Base-by-base conservation (phyloP, 1,284 basidiomycete genomes). In the Apiotrichum montevideense region DNA sequence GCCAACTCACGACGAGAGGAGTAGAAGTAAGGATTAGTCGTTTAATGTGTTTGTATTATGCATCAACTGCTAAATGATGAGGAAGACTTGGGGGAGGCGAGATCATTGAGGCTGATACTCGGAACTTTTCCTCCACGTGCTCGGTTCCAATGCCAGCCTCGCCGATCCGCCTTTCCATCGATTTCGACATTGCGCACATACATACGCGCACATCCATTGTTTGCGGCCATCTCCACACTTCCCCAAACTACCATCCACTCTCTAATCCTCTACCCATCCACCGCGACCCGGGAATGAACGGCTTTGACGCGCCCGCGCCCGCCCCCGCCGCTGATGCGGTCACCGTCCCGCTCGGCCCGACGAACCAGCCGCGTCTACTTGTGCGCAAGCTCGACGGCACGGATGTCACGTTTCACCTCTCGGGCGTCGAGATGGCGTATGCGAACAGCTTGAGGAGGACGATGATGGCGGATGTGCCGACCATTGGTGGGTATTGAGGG, bases 381-480 rank as follows among this genome's bases (percentile, higher is more conserved):
- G 66, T 72, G 41, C 67, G 73, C 35, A 64, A 56, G 52, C 77
- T 91, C 54, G 85, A 88, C 84, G 83, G 65, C 87, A 91, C 68
- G 11, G 81, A 83, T 56, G 87, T 90, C 59, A 87, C 90, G 66
- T 96, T 97, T 69, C 85, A 93, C 14, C 80, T 96, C 8, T 88
- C 90, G 72, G 92, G 94, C 82, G 91, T 95, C 34, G 91, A 96
- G 75, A 81, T 95, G 68, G 88, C 87, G 86, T 87, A 94, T 67
- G 91, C 90, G 51, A 95, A 95, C 76, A 90, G 89, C 2, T 71
- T 96, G 46, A 82, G 93, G 66, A 82, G 93, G 67, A 87, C 90
- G 33, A 86, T 95, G 80, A 93, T 96, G 79, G 92, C 92, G n/a
- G 90, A 95, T 75, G 84, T 97, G 59, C 89, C 92, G 13, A 96